phyloP scores from a whole-genome alignment of 805 yeast species.

The Blastobotrys mokoenaii region DNA sequence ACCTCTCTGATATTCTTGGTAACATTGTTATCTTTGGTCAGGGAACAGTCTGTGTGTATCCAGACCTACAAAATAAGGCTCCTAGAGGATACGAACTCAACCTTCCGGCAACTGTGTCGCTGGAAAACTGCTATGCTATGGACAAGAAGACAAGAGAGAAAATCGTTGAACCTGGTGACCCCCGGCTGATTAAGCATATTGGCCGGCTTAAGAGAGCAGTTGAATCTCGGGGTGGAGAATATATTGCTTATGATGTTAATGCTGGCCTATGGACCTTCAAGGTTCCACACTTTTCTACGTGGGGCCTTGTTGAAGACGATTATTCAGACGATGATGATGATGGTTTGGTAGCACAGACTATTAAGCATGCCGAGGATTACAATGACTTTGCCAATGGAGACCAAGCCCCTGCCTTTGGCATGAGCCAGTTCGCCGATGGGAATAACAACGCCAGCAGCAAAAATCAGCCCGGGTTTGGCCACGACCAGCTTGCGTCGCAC shows the following conservation, averaged over 20 bases:
- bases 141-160: conserved; percentile 53
- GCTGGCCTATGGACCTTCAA: conserved; percentile 69
- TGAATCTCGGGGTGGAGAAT: conserved; percentile 60
- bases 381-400: too few relatives aligned
- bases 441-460: too few relatives aligned
- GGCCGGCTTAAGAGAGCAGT: conserved; percentile 38
- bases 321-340: conserved; percentile 48
- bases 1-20: conserved; percentile 56
- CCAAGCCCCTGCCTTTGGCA: too few relatives aligned
- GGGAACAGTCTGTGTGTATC: conserved; percentile 58
- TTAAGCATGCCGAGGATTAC: not conserved
- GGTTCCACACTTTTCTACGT: conserved; percentile 86
- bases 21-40: conserved; percentile 52
- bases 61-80: conserved; percentile 51
- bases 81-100: conserved; percentile 69
- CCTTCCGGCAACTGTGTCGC: conserved; percentile 57
- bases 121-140: conserved; percentile 70
- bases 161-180: conserved; percentile 64
- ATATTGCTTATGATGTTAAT: conserved; percentile 69
- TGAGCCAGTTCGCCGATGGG: too few relatives aligned
- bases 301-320: conserved; percentile 55
- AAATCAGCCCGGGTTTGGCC: too few relatives aligned
- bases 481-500: too few relatives aligned
- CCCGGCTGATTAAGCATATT: conserved; percentile 42
- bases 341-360: conserved; percentile 20